Evolutionary conservation across 371 early-diverging fungal genomes (phyloP), one percentile per base, ranked within the genome.

Genomic region (Mortierella sp.): DNA sequence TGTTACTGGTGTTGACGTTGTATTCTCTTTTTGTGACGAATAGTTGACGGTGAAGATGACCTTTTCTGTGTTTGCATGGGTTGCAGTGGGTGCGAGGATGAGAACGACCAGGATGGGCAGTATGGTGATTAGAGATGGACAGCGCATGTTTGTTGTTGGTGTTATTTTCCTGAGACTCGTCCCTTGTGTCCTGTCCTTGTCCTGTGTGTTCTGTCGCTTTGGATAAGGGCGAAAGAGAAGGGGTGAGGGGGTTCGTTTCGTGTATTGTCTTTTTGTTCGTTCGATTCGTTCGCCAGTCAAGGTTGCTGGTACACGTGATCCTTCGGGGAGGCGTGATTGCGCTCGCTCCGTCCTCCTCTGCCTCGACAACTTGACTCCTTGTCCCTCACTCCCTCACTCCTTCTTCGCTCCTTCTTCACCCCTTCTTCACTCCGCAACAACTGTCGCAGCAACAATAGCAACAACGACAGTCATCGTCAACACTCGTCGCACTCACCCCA

Each of bases 51-150:
- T 78, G 49, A 84, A 84, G 51, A 81, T 78, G 54, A 78, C 79
- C n/a, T 81, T 84, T 73, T 84, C 84, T 0, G 84, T 84, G 75
- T 84, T 84, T 41, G 84, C 84, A 24, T 55, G 51, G n/a, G 74
- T 41, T 55, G 68, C 44, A 0, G 54, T 21, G 1, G 70, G 68
- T 0, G 55, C 18, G 18, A 18, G 65, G 51, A 51, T 18, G 51
- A 51, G 18, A 18, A 21, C 51, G 51, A 51, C 32, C 60, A 60
- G 29, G 38, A 32, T 43, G 14, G 54, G 18, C 14, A 76, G 41
- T 35, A 55, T 43, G 41, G 55, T 10, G 38, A 38, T 35, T 18
- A 38, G 21, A 6, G 65, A 35, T 32, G 65, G 38, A 10, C 21
- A 35, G 56, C 56, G 27, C 56, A 55, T n/a, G 56, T 55, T 2